These are phyloP conservation scores for Hypomyces rosellus DNA, from an alignment of 2,329 filamentous ascomycete species.

Conservation along the genomic window DNA sequence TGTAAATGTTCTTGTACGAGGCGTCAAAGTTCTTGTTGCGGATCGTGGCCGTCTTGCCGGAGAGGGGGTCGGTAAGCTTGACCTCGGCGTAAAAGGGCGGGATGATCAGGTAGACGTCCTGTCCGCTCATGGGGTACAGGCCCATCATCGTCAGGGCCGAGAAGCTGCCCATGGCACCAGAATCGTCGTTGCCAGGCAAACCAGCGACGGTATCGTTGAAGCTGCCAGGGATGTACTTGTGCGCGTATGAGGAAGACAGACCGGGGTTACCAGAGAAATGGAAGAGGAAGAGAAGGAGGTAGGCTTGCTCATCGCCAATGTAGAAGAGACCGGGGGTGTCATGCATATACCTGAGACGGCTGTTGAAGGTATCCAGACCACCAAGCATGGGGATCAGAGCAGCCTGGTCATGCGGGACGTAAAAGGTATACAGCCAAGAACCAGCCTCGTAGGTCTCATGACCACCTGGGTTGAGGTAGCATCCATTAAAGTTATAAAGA, in stretches of 20 bases:
- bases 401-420: constrained; percentile 41
- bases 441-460: constrained; percentile 60
- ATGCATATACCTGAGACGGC: constrained; percentile 59
- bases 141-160: constrained; percentile 45
- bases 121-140: constrained; percentile 48
- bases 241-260: constrained; percentile 45
- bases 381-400: constrained; percentile 49
- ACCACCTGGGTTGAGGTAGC: constrained; percentile 20
- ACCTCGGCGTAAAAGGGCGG: constrained; percentile 46
- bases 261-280: constrained; percentile 63
- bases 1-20: constrained; percentile 45
- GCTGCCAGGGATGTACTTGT: constrained; percentile 59
- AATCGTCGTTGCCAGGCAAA: constrained; percentile 49
- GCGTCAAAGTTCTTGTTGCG: constrained; percentile 33
- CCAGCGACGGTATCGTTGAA: constrained; percentile 62
- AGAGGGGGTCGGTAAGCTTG: constrained; percentile 23
- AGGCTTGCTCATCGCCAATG: constrained; percentile 57
- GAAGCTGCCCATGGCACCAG: constrained; percentile 49
- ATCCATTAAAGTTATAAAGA: constrained; percentile 40
- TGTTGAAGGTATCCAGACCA: constrained; percentile 49
- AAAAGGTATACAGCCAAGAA: constrained; percentile 67
- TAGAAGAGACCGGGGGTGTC: constrained; percentile 57
- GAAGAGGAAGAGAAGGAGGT: constrained; percentile 47
- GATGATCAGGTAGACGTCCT: constrained; percentile 47
- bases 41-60: constrained; percentile 25